These are phyloP conservation scores for Tephrocybe rancida DNA, from an alignment of 768 basidiomycete genomes.

Conservation along the genomic window DNA sequence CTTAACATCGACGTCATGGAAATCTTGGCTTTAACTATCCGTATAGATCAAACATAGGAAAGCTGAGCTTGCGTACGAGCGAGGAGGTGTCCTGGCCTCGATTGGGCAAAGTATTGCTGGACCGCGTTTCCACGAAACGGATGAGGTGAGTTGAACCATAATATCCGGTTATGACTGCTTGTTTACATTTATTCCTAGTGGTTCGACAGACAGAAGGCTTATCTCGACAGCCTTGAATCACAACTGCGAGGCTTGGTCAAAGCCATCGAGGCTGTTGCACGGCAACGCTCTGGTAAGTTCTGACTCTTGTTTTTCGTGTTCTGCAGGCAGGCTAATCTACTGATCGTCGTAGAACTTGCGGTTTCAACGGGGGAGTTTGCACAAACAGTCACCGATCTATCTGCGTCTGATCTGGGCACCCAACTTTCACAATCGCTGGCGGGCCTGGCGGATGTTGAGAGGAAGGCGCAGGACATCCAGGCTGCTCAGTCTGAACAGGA, in stretches of 20 bases:
- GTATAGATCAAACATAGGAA: slow-evolving; percentile 86
- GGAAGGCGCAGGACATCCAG: slow-evolving; percentile 73
- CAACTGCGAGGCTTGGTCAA: slow-evolving; percentile 87
- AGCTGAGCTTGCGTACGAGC: slow-evolving; percentile 73
- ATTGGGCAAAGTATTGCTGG: slow-evolving; percentile 81
- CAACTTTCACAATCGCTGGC: slow-evolving; percentile 72
- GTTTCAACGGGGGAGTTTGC: slow-evolving; percentile 78
- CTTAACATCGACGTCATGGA: background rate
- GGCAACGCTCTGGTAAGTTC: slow-evolving; percentile 69
- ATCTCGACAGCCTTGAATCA: slow-evolving; percentile 87
- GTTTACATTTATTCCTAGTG: slow-evolving; percentile 50
- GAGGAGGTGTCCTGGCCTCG: slow-evolving; percentile 81
- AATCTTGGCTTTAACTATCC: background rate
- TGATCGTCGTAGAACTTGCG: slow-evolving; percentile 59
- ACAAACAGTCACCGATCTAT: slow-evolving; percentile 66
- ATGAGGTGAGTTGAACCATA: slow-evolving; percentile 58
- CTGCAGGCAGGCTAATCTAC: background rate
- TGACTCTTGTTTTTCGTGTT: background rate
- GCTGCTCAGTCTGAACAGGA: slow-evolving; percentile 81
- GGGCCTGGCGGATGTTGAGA: slow-evolving; percentile 74
- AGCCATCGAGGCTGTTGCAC: slow-evolving; percentile 84
- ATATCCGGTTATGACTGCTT: background rate
- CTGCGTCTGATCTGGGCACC: slow-evolving; percentile 74
- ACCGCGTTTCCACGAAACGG: slow-evolving; percentile 84
- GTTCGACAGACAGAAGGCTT: slow-evolving; percentile 87